A percentile compares a stretch with the other conserved stretches of the same genome.
Evolutionary conservation across 108 stramenopile genomes (phyloP).

Genomic region (Cyclotella choctawhatcheeana): DNA sequence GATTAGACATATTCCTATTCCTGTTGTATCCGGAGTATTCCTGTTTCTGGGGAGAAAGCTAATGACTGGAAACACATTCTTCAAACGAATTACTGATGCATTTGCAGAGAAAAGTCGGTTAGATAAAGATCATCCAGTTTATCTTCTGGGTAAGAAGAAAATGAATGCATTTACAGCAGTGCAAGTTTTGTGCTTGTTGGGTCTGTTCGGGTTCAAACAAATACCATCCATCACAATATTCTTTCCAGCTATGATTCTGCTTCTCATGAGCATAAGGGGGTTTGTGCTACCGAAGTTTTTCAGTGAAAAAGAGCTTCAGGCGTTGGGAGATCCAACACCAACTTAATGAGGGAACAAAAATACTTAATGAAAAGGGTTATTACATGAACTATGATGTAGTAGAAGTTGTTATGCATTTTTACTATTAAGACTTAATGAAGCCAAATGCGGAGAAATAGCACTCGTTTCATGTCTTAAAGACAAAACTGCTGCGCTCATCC

Average conservation of each 20-base stretch:
- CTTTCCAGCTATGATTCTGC: conserved; percentile 93
- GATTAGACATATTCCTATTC: conserved; percentile 86
- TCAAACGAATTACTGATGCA: conserved; percentile 69
- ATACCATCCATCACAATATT: conserved; percentile 92
- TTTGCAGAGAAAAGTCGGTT: conserved; percentile 72
- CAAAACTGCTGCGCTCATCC: conserved; percentile 59
- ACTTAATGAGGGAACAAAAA: conserved; percentile 7
- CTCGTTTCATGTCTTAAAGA: conserved; percentile 50
- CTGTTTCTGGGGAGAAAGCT: conserved; percentile 91
- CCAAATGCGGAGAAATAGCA: conserved; percentile 54
- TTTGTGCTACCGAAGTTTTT: conserved; percentile 83
- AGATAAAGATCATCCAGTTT: conserved; percentile 73
- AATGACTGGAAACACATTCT: conserved; percentile 83
- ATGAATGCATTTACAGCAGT: conserved; percentile 72
- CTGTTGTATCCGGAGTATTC: conserved; percentile 95
- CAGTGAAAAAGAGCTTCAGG: conserved; percentile 74
- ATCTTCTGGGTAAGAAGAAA: conserved; percentile 71
- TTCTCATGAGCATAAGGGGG: conserved; percentile 87
- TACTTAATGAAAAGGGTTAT: neutral
- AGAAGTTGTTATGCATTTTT: neutral
- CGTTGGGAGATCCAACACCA: conserved; percentile 73
- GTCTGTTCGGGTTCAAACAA: conserved; percentile 92
- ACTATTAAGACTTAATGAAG: neutral
- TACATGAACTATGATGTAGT: neutral
- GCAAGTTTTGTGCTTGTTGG: conserved; percentile 73